Conservation (phyloP, 2,329 filamentous ascomycete species). For the Stemphylium lycopersici region DNA sequence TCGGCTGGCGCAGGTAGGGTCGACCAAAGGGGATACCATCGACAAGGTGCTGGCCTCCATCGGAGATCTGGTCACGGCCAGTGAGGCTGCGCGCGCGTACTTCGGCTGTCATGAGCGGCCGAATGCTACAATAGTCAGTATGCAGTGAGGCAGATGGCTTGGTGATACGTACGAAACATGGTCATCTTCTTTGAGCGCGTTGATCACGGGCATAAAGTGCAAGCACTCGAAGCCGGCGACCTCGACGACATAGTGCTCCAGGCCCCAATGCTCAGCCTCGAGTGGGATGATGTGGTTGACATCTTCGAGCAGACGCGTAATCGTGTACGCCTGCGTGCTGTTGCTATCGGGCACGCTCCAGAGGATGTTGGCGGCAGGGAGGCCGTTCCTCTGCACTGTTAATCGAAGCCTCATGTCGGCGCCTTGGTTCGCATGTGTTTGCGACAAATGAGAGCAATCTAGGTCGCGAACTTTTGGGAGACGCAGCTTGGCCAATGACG, state of each 20-base stretch:
- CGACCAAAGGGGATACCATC: conserved; percentile 87
- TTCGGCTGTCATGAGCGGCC: conserved; percentile 77
- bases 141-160: neutral
- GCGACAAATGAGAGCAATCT: neutral
- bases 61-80: conserved; percentile 80
- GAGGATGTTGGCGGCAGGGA: conserved; percentile 48
- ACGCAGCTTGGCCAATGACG: conserved; percentile 5
- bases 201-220: conserved; percentile 76
- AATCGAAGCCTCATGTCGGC: conserved; percentile 47
- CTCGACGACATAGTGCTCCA: conserved; percentile 90
- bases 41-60: conserved; percentile 78
- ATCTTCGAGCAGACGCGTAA: conserved; percentile 76
- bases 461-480: conserved; percentile 13
- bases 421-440: conserved; percentile 12
- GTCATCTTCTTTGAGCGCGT: conserved; percentile 80
- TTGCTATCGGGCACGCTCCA: conserved; percentile 45
- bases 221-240: conserved; percentile 81
- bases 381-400: conserved; percentile 44
- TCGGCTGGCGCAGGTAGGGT: conserved; percentile 66
- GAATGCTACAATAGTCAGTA: conserved; percentile 63
- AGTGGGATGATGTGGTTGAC: conserved; percentile 82
- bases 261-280: conserved; percentile 79
- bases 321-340: conserved; percentile 57
- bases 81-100: conserved; percentile 72
- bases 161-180: conserved; percentile 70